Percentiles rank a stretch among this genome's conserved stretches.
phyloP scores from a whole-genome alignment of 2,329 filamentous ascomycete genomes.

The Aspergillus fumigatus region DNA sequence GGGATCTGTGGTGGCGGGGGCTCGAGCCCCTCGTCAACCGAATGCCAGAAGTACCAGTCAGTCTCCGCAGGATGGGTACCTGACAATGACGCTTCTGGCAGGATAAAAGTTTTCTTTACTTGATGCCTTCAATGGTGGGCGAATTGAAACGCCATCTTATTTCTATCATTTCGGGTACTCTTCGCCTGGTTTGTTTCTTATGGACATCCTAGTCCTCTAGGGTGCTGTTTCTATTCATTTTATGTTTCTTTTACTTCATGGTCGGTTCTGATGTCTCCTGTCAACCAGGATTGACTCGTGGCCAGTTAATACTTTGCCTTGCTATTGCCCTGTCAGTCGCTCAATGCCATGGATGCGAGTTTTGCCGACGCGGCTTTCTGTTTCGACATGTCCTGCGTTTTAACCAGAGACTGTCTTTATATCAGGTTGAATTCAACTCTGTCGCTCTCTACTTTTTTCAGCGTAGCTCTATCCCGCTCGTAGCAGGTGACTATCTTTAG shows the following conservation, averaged over 20 bases:
- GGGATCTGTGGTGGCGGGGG: slow-evolving; percentile 32
- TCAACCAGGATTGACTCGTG: slow-evolving; percentile 47
- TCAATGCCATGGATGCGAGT: neutral
- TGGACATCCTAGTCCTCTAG: neutral
- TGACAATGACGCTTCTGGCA: slow-evolving; percentile 18
- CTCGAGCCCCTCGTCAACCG: slow-evolving; percentile 27
- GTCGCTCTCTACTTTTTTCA: neutral
- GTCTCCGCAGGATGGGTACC: slow-evolving; percentile 7
- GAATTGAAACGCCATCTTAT: neutral
- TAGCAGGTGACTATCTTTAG: neutral
- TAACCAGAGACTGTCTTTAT: neutral
- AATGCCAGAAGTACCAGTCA: slow-evolving; percentile 23
- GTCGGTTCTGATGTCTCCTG: slow-evolving; percentile 51
- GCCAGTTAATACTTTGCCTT: slow-evolving; percentile 25
- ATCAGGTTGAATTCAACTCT: neutral
- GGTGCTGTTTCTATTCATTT: neutral
- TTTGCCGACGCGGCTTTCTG: neutral
- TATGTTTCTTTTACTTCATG: slow-evolving; percentile 12
- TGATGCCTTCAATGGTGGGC: slow-evolving; percentile 1
- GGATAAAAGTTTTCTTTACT: slow-evolving; percentile 28
- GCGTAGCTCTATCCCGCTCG: neutral
- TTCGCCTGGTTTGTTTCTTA: slow-evolving; percentile 3
- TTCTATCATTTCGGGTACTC: slow-evolving; percentile 5
- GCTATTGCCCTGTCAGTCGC: slow-evolving; percentile 7
- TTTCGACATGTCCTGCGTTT: neutral